phyloP scores from a whole-genome alignment of 2,329 filamentous ascomycete genomes.

The Colletotrichum simmondsii region DNA sequence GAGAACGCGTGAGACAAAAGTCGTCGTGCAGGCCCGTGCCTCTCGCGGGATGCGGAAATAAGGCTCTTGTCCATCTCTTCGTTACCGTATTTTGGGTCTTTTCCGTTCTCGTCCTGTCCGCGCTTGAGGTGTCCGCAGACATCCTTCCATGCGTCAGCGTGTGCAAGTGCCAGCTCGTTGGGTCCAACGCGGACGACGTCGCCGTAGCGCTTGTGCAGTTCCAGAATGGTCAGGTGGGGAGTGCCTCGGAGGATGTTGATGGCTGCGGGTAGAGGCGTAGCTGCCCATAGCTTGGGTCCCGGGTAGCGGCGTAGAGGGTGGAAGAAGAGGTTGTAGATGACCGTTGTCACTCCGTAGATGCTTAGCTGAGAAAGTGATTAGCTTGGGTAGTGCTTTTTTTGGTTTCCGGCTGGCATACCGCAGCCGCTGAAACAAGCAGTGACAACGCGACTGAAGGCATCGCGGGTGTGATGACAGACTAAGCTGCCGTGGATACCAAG shows the following conservation, averaged over 20 bases:
- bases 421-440: no score
- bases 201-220: slow-evolving; percentile 39
- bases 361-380: neutral
- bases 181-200: slow-evolving; percentile 52
- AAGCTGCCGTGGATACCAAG: no score
- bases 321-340: slow-evolving; percentile 45
- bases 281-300: slow-evolving; percentile 37
- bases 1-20: slow-evolving; percentile 43
- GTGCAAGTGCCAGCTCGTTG: slow-evolving; percentile 50
- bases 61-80: neutral
- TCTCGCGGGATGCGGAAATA: slow-evolving; percentile 2
- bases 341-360: neutral
- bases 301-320: slow-evolving; percentile 46
- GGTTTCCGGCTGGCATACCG: no score
- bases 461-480: no score
- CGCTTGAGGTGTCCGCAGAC: slow-evolving; percentile 46
- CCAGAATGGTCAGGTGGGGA: neutral
- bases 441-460: no score
- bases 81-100: slow-evolving; percentile 6
- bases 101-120: slow-evolving; percentile 11
- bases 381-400: no score
- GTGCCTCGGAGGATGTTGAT: slow-evolving; percentile 3
- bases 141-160: slow-evolving; percentile 48
- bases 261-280: slow-evolving; percentile 6
- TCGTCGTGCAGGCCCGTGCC: slow-evolving; percentile 37